Evolutionary conservation across 352 stramenopile species (phyloP).

Genomic region (Pythium sp.): DNA sequence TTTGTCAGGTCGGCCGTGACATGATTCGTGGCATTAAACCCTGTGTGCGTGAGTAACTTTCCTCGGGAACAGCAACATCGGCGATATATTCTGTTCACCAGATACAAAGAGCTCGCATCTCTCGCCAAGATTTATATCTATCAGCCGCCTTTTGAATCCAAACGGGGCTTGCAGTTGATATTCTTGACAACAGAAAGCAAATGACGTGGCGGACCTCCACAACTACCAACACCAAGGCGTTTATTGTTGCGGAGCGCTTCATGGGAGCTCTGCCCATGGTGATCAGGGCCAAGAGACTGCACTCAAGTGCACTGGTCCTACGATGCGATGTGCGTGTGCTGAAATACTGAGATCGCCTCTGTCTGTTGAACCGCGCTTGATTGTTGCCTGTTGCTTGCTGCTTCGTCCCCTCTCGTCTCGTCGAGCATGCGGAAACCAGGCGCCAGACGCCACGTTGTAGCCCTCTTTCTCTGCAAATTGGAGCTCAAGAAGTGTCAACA

Average conservation of each 20-base stretch:
- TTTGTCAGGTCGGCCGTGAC: background rate
- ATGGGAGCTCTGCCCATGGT: no score
- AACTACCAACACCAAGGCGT: no score
- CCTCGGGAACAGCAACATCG: background rate
- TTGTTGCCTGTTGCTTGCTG: background rate
- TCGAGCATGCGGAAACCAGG: background rate
- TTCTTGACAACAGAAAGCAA: no score
- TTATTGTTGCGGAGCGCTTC: no score
- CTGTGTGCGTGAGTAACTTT: background rate
- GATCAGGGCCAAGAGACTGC: no score
- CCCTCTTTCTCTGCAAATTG: background rate
- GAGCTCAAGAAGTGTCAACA: background rate
- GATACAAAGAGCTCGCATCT: no score
- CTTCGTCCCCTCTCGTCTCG: background rate
- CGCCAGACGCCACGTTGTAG: background rate
- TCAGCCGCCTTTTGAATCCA: no score
- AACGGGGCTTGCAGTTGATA: no score
- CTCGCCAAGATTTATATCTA: no score
- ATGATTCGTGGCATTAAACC: background rate
- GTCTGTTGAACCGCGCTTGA: background rate
- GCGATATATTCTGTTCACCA: background rate
- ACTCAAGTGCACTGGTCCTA: no score
- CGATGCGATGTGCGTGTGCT: no score
- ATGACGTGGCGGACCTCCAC: no score
- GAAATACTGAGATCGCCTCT: background rate